Evolutionary conservation across 805 yeast species (phyloP), one percentile per base, ranked within the genome.

Genomic region (Ogataea salicorniae): DNA sequence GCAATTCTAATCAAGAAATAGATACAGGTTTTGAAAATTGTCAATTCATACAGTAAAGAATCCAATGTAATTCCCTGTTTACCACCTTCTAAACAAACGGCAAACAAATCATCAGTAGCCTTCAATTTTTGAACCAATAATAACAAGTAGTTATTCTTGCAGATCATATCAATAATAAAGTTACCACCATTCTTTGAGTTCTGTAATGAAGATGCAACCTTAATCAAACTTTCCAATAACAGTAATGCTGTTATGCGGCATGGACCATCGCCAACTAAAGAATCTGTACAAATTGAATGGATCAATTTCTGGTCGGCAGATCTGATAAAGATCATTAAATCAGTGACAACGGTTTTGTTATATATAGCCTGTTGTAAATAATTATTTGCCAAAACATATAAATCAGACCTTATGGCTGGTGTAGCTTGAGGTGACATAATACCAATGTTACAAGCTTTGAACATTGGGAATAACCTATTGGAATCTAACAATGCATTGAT

Each of bases 191-290:
- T 57, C 33, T 75, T 73, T 1, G 84, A 76, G 36, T 81, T 62
- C 48, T 80, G 81, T 26, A 81, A 74, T 43, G 83, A 65, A 1
- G 84, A 74, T 14, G 62, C 44, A 2, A 60, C 52, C 36, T 66
- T 67, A 35, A 66, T 49, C 7, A 68, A 43, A 6, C 55, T 58
- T 56, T 89, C 95, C 52, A 94, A 64, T 14, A 91, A 69, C n/a
- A 89, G 61, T 14, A 91, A 70, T 2, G 96, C 83, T 0, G 92
- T 81, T 11, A 90, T 76, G 54, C 94, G 76, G 7, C 84, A 76
- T 0, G 84, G 70, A 1, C 92, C 94, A 55, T 86, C 94, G 3
- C 91, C 89, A 46, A 80, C 73, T 15, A 88, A 77, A 0, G 94
- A 83, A 67, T 94, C 98, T 50, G 79, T 81, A 59, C 88, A 83